Conservation (phyloP, 306 rosid genomes). For the Casuarina equisetifolia region DNA sequence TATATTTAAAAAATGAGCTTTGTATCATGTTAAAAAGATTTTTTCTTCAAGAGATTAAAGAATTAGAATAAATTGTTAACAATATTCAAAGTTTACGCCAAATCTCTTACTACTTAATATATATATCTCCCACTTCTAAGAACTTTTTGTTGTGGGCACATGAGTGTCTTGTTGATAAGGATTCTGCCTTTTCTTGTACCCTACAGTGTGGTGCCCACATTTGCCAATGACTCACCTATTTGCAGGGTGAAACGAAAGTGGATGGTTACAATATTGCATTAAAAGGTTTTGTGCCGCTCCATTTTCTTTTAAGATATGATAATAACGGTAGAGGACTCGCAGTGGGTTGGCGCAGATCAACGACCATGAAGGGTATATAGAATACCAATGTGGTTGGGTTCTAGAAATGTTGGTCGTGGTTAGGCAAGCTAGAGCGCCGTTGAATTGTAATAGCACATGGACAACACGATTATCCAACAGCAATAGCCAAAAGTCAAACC, state of each 20-base stretch:
- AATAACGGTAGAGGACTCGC: neutral
- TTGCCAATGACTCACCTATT: neutral
- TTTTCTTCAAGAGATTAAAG: too few relatives aligned
- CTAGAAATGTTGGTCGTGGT: constrained; percentile 28
- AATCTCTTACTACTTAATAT: too few relatives aligned
- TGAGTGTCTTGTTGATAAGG: too few relatives aligned
- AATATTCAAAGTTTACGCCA: too few relatives aligned
- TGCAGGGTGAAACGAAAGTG: too few relatives aligned
- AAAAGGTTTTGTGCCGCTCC: neutral
- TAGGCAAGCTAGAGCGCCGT: constrained; percentile 26
- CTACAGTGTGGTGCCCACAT: too few relatives aligned
- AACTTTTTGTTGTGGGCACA: too few relatives aligned
- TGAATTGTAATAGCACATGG: neutral
- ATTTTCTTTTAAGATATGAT: neutral
- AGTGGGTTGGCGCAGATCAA: constrained; percentile 1
- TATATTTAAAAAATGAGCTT: too few relatives aligned
- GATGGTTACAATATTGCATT: neutral
- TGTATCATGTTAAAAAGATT: too few relatives aligned
- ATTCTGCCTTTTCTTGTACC: too few relatives aligned
- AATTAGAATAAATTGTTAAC: too few relatives aligned
- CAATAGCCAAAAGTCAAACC: neutral
- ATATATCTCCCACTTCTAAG: too few relatives aligned
- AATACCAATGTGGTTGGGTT: constrained; percentile 7
- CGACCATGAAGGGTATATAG: neutral
- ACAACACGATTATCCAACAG: neutral